phyloP scores from a whole-genome alignment of 768 basidiomycete species.

The Chalciporus piperatus region DNA sequence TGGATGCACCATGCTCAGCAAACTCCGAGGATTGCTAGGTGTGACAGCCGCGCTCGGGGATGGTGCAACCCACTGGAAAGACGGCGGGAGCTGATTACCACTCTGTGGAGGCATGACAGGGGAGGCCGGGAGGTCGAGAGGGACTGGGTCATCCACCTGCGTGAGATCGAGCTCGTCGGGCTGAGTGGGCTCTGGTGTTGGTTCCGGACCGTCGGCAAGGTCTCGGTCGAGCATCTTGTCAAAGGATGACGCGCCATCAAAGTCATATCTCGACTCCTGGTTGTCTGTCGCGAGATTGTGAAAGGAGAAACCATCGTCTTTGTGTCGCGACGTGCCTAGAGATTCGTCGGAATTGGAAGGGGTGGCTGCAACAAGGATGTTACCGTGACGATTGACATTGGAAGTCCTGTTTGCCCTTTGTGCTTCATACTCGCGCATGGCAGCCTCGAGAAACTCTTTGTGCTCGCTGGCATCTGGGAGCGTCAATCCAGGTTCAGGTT shows the following conservation, averaged over 20 bases:
- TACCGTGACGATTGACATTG: conserved; percentile 11
- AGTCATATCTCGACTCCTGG: conserved; percentile 33
- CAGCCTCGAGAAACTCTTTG: conserved; percentile 17
- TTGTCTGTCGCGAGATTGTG: conserved; percentile 9
- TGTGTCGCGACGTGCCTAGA: conserved; percentile 13
- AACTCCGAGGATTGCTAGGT: conserved; percentile 28
- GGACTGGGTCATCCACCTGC: conserved; percentile 4
- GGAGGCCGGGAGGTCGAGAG: conserved; percentile 3
- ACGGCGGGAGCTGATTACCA: conserved; percentile 5
- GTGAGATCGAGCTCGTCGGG: conserved; percentile 3
- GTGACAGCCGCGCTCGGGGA: conserved; percentile 10
- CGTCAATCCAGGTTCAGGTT: conserved; percentile 46
- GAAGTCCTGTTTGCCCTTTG: conserved; percentile 13
- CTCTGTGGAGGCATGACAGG: conserved; percentile 1
- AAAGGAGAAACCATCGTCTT: conserved; percentile 9
- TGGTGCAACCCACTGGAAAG: conserved; percentile 24
- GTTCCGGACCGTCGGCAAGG: conserved; percentile 21
- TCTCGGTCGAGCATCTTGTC: conserved; percentile 38
- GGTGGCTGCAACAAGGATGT: conserved; percentile 51
- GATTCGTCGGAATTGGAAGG: conserved; percentile 43
- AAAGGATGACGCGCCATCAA: conserved; percentile 41
- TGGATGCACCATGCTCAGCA: conserved; percentile 35
- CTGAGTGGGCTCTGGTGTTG: conserved; percentile 21
- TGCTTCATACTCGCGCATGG: conserved; percentile 26
- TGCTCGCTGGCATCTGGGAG: conserved; percentile 46